These are phyloP conservation scores for Phytophthora crassamura DNA, from an alignment of 352 stramenopile genomes.

Conservation along the genomic window DNA sequence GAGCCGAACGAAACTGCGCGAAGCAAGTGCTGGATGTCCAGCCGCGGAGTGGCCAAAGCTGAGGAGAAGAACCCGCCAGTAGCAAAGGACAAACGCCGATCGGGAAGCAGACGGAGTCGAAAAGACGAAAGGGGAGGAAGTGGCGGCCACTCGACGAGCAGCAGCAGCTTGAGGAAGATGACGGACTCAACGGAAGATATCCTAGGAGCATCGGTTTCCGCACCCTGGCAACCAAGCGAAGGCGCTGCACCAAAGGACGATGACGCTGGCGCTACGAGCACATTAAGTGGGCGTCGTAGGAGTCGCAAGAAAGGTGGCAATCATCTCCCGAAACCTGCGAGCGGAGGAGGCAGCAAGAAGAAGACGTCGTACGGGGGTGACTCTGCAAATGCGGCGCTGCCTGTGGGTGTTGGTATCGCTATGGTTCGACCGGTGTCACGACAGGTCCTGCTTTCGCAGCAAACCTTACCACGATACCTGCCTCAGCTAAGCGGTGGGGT, in stretches of 20 bases:
- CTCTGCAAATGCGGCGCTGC: constrained; percentile 24
- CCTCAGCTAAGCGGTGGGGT: constrained; percentile 45
- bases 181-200: constrained; percentile 42
- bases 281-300: constrained; percentile 39
- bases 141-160: constrained; percentile 41
- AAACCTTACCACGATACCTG: constrained; percentile 50
- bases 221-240: constrained; percentile 30
- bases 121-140: constrained; percentile 43
- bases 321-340: constrained; percentile 47
- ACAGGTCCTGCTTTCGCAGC: constrained; percentile 45
- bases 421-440: constrained; percentile 55
- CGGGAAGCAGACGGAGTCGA: constrained; percentile 42
- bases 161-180: constrained; percentile 44
- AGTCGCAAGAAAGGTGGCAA: constrained; percentile 52
- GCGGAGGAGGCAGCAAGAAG: constrained; percentile 41
- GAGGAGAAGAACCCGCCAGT: constrained; percentile 50
- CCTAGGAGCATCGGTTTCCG: constrained; percentile 11
- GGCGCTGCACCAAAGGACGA: constrained; percentile 51
- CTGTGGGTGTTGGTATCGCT: constrained; percentile 33
- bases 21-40: constrained; percentile 47
- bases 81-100: constrained; percentile 51
- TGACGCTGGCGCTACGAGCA: constrained; percentile 30
- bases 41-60: constrained; percentile 46
- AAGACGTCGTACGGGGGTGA: constrained; percentile 30
- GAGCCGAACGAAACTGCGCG: constrained; percentile 46